Conservation (phyloP, 2,329 filamentous ascomycete genomes). For the Plenodomus biglobosus region DNA sequence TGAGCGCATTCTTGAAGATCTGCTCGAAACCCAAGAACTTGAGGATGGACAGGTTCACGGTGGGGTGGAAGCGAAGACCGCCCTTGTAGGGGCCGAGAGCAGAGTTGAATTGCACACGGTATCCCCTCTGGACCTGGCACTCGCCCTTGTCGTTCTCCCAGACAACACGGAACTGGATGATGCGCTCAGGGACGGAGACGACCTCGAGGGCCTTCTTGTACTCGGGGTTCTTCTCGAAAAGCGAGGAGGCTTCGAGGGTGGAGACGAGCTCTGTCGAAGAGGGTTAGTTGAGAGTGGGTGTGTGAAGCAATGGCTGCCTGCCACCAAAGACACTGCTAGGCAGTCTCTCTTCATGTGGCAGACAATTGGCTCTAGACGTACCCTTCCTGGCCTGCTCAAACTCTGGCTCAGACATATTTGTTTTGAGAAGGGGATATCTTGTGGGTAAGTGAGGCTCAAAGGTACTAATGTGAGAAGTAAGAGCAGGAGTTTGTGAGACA, state of each 20-base stretch:
- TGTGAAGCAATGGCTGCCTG: neutral
- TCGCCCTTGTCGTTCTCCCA: constrained; percentile 94
- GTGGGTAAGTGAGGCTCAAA: constrained; percentile 3
- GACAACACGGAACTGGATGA: constrained; percentile 95
- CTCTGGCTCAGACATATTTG: constrained; percentile 89
- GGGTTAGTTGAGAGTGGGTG: neutral
- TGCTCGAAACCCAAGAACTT: constrained; percentile 99
- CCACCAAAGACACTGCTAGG: neutral
- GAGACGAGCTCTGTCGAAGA: constrained; percentile 75
- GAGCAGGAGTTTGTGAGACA: constrained; percentile 2
- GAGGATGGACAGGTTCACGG: constrained; percentile 74
- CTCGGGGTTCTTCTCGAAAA: constrained; percentile 93
- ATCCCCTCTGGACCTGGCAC: constrained; percentile 90
- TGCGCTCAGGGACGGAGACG: constrained; percentile 85
- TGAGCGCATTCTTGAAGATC: constrained; percentile 99
- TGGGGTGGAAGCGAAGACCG: constrained; percentile 90
- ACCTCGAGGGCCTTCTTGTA: constrained; percentile 89
- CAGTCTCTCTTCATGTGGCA: neutral
- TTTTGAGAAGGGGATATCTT: constrained; percentile 9
- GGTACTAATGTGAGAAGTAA: constrained; percentile 12
- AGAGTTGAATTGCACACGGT: constrained; percentile 98
- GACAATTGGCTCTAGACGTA: constrained; percentile 47
- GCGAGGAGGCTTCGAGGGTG: constrained; percentile 88
- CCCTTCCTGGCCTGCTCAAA: constrained; percentile 98
- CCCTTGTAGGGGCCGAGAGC: constrained; percentile 98